Base-by-base conservation (phyloP, 805 yeast species). In the Teunomyces stri region DNA sequence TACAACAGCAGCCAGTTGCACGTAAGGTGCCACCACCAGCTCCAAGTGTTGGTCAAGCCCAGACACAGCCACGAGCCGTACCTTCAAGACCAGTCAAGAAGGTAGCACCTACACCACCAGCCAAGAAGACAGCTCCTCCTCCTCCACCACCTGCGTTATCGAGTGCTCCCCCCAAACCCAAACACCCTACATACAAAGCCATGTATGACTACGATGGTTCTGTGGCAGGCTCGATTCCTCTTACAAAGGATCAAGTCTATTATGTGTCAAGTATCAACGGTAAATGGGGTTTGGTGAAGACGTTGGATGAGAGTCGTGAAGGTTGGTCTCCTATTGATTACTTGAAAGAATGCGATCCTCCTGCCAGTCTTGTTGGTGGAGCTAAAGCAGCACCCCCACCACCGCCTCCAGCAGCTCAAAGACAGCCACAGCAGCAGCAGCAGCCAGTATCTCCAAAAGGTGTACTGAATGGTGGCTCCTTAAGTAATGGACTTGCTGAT, bases 251-350 rank as follows among this genome's bases (percentile, higher is more conserved):
- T 49, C 87, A 87, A 39, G 72, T 89, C 41, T 82, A 92, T 31
- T 81, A 81, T 51, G 81, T 94, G 29, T 70, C 83, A 2, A 84
- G 79, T 59, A 88, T 85, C 48, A 82, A 84, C 40, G 91, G 88
- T 51, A 96, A 97, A 13, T 94, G 99, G 99, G 92, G 96, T 57
- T 75, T 94, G 48, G 97, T 90, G 7, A 87, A 86, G 62, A 75
- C 81, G 29, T 64, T 85, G 51, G 91, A 86, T 59, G 94, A 87
- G 35, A 61, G 84, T 0, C 79, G 73, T 47, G 94, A 90, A 64
- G 99, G 99, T 4, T 94, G 99, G 99, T 92, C 94, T 10, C 99
- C 99, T 11, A 85, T 94, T 18, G 87, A 91, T n/a, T 94, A 91
- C 62, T 81, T 92, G 59, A 82, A 74, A 16, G 81, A 80, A 50